Percentiles rank a stretch among this genome's conserved stretches.
phyloP scores from a whole-genome alignment of 2,329 filamentous ascomycete genomes.

The Lasiodiplodia sp. region DNA sequence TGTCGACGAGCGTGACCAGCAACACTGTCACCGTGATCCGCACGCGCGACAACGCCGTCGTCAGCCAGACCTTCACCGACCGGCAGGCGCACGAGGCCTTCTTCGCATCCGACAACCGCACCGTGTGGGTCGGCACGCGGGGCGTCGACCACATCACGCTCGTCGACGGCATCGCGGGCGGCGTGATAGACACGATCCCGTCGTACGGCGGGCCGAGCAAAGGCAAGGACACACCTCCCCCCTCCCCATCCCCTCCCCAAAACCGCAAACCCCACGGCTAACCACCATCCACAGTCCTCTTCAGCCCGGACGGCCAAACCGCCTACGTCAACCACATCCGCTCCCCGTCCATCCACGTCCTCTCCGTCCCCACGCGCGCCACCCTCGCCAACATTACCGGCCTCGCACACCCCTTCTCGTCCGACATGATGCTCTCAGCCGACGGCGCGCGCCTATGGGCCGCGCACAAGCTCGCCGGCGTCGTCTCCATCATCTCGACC shows the following conservation, averaged over 20 bases:
- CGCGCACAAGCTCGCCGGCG: conserved; percentile 27
- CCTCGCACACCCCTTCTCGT: conserved; percentile 29
- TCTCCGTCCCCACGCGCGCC: conserved; percentile 4
- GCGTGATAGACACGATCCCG: conserved; percentile 17
- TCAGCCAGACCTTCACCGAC: conserved; percentile 25
- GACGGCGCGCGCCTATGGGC: conserved; percentile 25
- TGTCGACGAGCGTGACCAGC: conserved; percentile 28
- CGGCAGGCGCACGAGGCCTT: conserved; percentile 30
- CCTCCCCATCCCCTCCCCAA: too few relatives aligned
- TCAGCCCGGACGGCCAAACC: conserved; percentile 28
- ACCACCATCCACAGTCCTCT: conserved; percentile 12
- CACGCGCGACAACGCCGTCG: conserved; percentile 24
- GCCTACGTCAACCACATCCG: conserved; percentile 32
- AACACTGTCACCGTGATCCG: conserved; percentile 30
- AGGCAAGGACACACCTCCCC: not conserved
- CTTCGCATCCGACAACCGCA: conserved; percentile 28
- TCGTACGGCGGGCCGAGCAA: conserved; percentile 30
- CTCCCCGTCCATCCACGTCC: conserved; percentile 24
- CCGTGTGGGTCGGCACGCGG: conserved; percentile 27
- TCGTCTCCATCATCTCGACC: conserved; percentile 12
- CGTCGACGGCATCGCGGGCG: conserved; percentile 21
- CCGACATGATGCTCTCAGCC: conserved; percentile 31
- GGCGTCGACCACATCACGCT: conserved; percentile 28
- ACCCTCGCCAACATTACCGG: conserved; percentile 30
- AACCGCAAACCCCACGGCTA: not conserved